These are phyloP conservation scores for Brasilioporus rufonigricans DNA, from an alignment of 768 basidiomycete species.

Conservation along the genomic window DNA sequence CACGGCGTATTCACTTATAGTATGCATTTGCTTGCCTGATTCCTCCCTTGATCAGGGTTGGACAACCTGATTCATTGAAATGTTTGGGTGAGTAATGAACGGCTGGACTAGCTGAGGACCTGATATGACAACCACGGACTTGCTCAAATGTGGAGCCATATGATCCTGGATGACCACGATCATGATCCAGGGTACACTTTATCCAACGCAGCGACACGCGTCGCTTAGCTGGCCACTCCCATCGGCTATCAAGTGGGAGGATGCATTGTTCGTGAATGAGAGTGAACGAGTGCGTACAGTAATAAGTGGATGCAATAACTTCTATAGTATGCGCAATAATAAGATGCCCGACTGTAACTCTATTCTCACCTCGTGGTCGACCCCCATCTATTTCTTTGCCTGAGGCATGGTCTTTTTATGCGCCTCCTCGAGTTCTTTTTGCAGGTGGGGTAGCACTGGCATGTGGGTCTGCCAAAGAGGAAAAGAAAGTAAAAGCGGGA, in stretches of 20 bases:
- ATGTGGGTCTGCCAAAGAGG: slow-evolving; percentile 61
- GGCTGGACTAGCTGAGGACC: too few species aligned
- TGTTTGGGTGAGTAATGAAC: too few species aligned
- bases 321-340: slow-evolving; percentile 20
- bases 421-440: slow-evolving; percentile 85
- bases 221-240: not conserved
- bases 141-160: too few species aligned
- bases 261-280: not conserved
- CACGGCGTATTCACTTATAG: too few species aligned
- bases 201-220: too few species aligned
- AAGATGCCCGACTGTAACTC: slow-evolving; percentile 1
- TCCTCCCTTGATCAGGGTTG: too few species aligned
- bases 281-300: slow-evolving; percentile 12
- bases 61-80: too few species aligned
- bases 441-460: slow-evolving; percentile 82
- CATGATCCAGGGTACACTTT: too few species aligned
- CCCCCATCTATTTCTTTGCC: slow-evolving; percentile 62
- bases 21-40: too few species aligned
- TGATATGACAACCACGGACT: too few species aligned
- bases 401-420: slow-evolving; percentile 75
- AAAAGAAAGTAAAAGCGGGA: not conserved
- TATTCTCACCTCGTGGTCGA: not conserved
- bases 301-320: slow-evolving; percentile 12
- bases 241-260: not conserved
- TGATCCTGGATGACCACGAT: too few species aligned